A percentile compares a stretch with the other conserved stretches of the same genome.
Evolutionary conservation across 495 filamentous ascomycete species (phyloP).

Genomic region (Astrothelium macrocarpum): DNA sequence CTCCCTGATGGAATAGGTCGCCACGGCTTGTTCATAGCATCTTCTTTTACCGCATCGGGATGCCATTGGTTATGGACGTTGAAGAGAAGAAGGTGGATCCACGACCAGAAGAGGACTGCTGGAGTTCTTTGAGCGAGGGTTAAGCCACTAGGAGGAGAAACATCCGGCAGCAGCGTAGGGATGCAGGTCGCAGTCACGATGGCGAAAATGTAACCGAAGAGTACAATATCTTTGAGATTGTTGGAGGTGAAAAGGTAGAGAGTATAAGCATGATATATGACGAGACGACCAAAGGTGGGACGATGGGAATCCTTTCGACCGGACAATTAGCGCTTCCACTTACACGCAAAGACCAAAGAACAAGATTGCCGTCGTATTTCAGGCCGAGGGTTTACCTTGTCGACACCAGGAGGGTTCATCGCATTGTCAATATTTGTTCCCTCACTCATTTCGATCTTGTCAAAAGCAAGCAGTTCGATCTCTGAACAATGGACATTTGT

Average conservation of each 20-base stretch:
- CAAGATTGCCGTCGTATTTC: not conserved
- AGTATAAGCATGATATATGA: not conserved
- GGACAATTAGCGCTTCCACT: not conserved
- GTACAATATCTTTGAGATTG: not conserved
- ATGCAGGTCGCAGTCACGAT: not conserved
- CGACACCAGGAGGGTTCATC: not conserved
- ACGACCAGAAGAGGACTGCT: not conserved
- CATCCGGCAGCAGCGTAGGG: not conserved
- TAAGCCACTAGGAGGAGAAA: not conserved
- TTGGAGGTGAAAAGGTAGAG: not conserved
- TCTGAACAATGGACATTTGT: not conserved
- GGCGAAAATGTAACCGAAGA: not conserved
- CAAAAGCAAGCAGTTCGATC: not conserved
- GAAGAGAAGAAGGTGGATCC: not conserved
- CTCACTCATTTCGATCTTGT: not conserved
- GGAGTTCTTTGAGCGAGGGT: not conserved
- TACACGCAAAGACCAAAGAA: not conserved
- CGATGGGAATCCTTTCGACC: not conserved
- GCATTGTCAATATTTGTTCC: not conserved
- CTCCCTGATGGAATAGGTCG: not conserved
- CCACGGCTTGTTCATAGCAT: not conserved
- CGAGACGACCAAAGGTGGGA: not conserved
- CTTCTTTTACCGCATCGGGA: not conserved
- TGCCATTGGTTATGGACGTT: not conserved
- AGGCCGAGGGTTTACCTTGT: not conserved